These are phyloP conservation scores for Fusarium acutatum DNA, from an alignment of 2,329 filamentous ascomycete genomes.

Conservation along the genomic window DNA sequence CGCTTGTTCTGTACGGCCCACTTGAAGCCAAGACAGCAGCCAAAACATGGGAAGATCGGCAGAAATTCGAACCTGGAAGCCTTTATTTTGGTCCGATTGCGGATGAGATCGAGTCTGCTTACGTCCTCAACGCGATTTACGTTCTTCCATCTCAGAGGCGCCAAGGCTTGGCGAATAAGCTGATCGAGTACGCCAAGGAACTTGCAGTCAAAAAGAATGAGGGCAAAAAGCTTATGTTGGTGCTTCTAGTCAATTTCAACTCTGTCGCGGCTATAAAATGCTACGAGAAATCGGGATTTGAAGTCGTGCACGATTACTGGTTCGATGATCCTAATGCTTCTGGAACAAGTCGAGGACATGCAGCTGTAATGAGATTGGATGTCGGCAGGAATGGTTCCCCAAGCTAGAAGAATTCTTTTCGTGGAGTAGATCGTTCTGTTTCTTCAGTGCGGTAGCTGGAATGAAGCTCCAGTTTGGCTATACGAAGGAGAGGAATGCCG, in stretches of 20 bases:
- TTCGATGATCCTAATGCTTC: background rate
- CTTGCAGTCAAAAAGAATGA: background rate
- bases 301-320: conserved; percentile 18
- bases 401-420: background rate
- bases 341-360: background rate
- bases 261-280: conserved; percentile 8
- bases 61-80: background rate
- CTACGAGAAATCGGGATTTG: conserved; percentile 30
- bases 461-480: background rate
- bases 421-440: background rate
- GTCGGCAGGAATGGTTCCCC: background rate
- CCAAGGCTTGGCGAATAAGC: conserved; percentile 3
- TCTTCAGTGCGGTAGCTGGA: accelerated
- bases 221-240: background rate
- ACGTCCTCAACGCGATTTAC: conserved; percentile 23
- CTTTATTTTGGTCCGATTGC: background rate
- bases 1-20: conserved; percentile 16
- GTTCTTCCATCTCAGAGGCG: conserved; percentile 13
- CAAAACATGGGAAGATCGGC: background rate
- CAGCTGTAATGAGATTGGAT: conserved; percentile 25
- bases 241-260: conserved; percentile 8
- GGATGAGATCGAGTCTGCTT: background rate
- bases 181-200: conserved; percentile 7
- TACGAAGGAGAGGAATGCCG: background rate
- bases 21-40: background rate